Conservation (phyloP, 2,329 filamentous ascomycete genomes). For the Rugonectria rugulosa region DNA sequence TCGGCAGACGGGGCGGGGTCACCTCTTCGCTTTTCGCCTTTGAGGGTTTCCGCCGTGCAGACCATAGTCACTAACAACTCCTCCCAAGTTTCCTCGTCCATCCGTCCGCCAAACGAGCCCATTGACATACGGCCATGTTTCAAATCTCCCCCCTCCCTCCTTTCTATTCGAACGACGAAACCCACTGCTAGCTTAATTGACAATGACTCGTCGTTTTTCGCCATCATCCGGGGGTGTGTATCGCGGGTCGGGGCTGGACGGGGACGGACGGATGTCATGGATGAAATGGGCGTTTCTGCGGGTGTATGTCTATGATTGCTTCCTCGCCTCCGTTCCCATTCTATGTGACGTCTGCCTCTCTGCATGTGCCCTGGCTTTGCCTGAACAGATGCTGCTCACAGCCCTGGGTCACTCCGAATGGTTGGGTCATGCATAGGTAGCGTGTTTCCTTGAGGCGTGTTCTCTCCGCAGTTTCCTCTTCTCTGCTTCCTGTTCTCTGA, state of each 20-base stretch:
- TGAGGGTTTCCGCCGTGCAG: not conserved
- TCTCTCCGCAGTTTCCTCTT: conserved; percentile 27
- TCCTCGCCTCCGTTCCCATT: not conserved
- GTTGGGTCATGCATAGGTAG: conserved; percentile 24
- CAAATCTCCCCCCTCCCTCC: not conserved
- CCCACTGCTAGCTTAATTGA: conserved; percentile 1
- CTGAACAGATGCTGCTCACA: not conserved
- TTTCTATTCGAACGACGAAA: not conserved
- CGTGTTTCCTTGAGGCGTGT: not conserved
- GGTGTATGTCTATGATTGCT: conserved; percentile 3
- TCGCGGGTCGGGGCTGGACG: conserved; percentile 20
- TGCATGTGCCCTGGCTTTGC: not conserved
- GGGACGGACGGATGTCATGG: conserved; percentile 31
- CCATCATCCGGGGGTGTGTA: not conserved
- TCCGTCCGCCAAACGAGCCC: not conserved
- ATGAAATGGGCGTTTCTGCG: conserved; percentile 11
- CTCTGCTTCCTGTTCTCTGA: conserved; percentile 10
- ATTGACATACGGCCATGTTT: not conserved
- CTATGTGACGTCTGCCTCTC: not conserved
- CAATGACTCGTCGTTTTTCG: conserved; percentile 24
- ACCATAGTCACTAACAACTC: not conserved
- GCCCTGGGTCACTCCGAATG: conserved; percentile 1
- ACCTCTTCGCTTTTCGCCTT: not conserved
- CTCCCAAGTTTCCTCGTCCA: not conserved
- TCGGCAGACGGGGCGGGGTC: too few relatives aligned